phyloP scores from a whole-genome alignment of 2,329 filamentous ascomycete species.

The Aspergillus quadrilineatus region DNA sequence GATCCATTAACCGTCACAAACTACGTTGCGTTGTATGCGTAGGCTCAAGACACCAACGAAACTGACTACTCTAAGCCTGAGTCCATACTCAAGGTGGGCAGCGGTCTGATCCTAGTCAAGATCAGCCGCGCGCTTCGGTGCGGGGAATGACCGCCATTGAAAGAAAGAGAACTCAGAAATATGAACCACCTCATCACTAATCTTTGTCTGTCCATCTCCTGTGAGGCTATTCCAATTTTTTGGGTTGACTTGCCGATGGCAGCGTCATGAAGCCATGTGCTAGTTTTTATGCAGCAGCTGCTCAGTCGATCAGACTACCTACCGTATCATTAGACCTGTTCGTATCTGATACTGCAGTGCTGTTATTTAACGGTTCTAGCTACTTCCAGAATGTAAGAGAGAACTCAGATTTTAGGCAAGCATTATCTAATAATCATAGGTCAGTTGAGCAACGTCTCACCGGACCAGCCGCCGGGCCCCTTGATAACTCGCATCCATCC shows the following conservation, averaged over 20 bases:
- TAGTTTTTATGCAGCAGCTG: not conserved
- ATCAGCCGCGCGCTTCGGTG: slow-evolving; percentile 12
- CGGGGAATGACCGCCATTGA: not conserved
- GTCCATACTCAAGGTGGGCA: not conserved
- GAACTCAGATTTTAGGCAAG: not conserved
- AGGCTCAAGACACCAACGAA: not conserved
- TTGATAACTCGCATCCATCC: slow-evolving; percentile 7
- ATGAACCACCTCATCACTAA: too few relatives aligned
- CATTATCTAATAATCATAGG: slow-evolving; percentile 9
- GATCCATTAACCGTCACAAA: too few relatives aligned
- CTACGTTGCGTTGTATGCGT: too few relatives aligned
- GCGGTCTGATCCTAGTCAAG: slow-evolving; percentile 3
- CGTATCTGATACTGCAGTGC: too few relatives aligned
- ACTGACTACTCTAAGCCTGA: not conserved
- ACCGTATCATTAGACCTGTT: too few relatives aligned
- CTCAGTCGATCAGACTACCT: not conserved
- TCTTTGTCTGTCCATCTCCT: not conserved
- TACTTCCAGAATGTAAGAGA: slow-evolving; percentile 6
- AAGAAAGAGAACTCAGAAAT: not conserved
- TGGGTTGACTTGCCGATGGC: not conserved
- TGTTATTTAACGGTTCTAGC: not conserved
- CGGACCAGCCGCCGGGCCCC: not conserved
- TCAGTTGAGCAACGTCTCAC: slow-evolving; percentile 4
- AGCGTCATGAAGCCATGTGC: not conserved
- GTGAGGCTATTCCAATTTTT: not conserved